Conservation (phyloP, 331 rosid genomes). For the Rhamnella rubrinervis region DNA sequence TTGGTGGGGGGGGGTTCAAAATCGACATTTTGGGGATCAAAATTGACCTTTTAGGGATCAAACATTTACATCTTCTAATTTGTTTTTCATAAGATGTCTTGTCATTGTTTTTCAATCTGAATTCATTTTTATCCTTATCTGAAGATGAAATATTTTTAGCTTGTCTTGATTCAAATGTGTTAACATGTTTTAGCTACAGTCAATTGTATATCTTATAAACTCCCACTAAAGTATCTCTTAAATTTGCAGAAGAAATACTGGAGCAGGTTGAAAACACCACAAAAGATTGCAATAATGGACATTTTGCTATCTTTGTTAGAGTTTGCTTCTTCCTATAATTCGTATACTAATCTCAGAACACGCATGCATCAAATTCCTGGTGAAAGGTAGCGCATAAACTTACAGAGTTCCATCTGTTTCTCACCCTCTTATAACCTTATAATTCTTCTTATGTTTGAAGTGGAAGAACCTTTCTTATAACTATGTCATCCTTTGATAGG, state of each 20-base stretch:
- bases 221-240: conserved; percentile 5
- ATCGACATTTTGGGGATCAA: too few relatives aligned
- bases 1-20: too few relatives aligned
- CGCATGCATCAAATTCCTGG: conserved; percentile 85
- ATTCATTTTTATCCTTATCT: too few relatives aligned
- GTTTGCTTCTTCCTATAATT: conserved; percentile 90
- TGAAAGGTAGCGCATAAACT: conserved; percentile 54
- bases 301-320: conserved; percentile 78
- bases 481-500: conserved; percentile 54
- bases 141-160: too few relatives aligned
- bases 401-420: conserved; percentile 8
- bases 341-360: conserved; percentile 74
- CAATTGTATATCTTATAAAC: too few relatives aligned
- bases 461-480: conserved; percentile 18
- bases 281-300: conserved; percentile 79
- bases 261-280: conserved; percentile 67
- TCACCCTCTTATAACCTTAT: conserved; percentile 10
- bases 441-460: conserved; percentile 13
- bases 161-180: too few relatives aligned
- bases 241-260: conserved; percentile 90
- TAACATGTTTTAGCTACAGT: too few relatives aligned
- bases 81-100: too few relatives aligned
- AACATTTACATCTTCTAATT: too few relatives aligned
- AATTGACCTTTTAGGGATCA: too few relatives aligned
- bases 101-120: too few relatives aligned